A percentile compares a stretch with the other conserved stretches of the same genome.
phyloP scores from a whole-genome alignment of 306 rosid species.

The Corylus heterophylla region DNA sequence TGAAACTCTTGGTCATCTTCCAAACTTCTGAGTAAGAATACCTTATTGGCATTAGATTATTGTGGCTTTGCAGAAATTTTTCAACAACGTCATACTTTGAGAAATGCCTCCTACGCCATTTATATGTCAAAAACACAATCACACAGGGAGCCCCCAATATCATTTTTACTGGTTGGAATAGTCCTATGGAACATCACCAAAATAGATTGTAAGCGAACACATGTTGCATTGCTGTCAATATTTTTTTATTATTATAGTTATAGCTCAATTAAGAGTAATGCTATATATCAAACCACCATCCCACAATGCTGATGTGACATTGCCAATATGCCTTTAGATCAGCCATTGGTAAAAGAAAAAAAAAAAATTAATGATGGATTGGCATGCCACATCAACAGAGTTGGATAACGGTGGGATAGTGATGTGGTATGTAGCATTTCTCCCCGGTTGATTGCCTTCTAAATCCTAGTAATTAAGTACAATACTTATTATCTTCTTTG shows the following conservation, averaged over 20 bases:
- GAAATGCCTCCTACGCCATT: slow-evolving; percentile 6
- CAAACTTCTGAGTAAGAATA: slow-evolving; percentile 24
- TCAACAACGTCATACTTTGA: neutral
- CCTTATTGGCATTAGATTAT: neutral
- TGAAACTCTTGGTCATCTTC: slow-evolving; percentile 19
- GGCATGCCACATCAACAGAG: too few relatives aligned
- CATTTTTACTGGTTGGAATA: neutral
- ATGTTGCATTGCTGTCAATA: neutral
- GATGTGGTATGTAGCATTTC: too few relatives aligned
- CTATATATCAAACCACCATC: too few relatives aligned
- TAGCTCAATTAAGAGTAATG: too few relatives aligned
- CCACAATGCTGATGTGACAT: too few relatives aligned
- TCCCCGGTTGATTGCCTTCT: too few relatives aligned
- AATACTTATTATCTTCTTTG: too few relatives aligned
- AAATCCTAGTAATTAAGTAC: neutral
- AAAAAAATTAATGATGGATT: too few relatives aligned
- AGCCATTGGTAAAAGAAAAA: too few relatives aligned
- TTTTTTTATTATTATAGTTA: too few relatives aligned
- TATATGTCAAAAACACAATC: neutral
- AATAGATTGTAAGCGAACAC: neutral
- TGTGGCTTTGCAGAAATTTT: neutral
- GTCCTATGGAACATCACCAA: neutral
- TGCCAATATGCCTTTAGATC: too few relatives aligned
- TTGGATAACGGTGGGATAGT: too few relatives aligned
- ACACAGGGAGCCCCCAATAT: neutral